These are phyloP conservation scores for Colletotrichum graminicola DNA, from an alignment of 2,329 filamentous ascomycete species.

Conservation along the genomic window DNA sequence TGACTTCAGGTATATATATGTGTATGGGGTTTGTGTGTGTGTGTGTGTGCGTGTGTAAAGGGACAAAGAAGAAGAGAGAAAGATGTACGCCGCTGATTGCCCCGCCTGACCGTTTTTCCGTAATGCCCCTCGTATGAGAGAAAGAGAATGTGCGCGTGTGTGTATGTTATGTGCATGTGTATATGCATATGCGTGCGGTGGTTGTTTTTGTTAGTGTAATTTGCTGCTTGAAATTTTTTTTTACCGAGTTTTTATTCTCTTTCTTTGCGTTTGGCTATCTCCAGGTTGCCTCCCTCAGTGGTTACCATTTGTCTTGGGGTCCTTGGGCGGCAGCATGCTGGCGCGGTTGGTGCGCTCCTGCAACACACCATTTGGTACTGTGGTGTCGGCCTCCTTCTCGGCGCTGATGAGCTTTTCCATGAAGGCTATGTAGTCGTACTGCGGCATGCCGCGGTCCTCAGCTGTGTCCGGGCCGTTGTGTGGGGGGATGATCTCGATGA, in stretches of 20 bases:
- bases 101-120: background rate
- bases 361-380: slow-evolving; percentile 48
- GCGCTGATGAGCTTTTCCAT: slow-evolving; percentile 86
- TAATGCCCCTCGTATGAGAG: background rate
- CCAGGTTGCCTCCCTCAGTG: slow-evolving; percentile 37
- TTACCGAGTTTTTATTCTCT: background rate
- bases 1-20: background rate
- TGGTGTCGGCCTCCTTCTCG: slow-evolving; percentile 48
- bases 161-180: background rate
- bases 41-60: background rate
- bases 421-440: slow-evolving; percentile 97
- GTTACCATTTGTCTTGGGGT: slow-evolving; percentile 52
- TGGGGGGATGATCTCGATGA: slow-evolving; percentile 86
- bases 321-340: slow-evolving; percentile 51
- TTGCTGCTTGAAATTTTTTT: background rate
- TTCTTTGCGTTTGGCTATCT: background rate
- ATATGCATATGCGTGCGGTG: slow-evolving; percentile 8
- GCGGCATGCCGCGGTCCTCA: slow-evolving; percentile 84
- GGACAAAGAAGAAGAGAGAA: background rate
- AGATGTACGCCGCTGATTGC: slow-evolving; percentile 2
- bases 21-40: background rate
- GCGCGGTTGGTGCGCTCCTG: slow-evolving; percentile 52
- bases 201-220: background rate
- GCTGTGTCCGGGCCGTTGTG: slow-evolving; percentile 89
- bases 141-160: slow-evolving; percentile 1